These are phyloP conservation scores for Achaetomiella virescens DNA, from an alignment of 495 filamentous ascomycete genomes.

Conservation along the genomic window DNA sequence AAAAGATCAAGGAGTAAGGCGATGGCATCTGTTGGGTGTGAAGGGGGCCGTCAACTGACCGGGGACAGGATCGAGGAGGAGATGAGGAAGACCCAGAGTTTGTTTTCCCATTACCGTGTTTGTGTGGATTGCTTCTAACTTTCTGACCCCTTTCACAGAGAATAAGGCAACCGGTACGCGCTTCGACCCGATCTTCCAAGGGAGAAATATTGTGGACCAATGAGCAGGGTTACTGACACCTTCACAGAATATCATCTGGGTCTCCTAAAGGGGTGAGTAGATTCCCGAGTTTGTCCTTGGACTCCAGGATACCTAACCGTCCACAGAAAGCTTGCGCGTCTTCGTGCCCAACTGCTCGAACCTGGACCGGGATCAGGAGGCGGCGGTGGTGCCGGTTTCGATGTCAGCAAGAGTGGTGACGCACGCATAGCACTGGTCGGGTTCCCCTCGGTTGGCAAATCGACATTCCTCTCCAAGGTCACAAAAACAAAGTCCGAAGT, in stretches of 20 bases:
- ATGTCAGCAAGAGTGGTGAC: constrained; percentile 95
- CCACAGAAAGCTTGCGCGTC: constrained; percentile 84
- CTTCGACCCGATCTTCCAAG: neutral
- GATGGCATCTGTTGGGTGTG: neutral
- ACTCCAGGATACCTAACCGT: constrained; percentile 11
- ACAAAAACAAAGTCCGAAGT: constrained; percentile 98
- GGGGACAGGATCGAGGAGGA: constrained; percentile 89
- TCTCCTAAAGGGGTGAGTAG: constrained; percentile 83
- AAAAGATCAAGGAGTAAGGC: constrained; percentile 96
- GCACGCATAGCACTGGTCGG: constrained; percentile 95
- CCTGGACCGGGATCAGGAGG: constrained; percentile 75
- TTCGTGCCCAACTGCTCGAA: constrained; percentile 92
- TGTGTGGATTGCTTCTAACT: neutral
- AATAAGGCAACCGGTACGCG: constrained; percentile 94
- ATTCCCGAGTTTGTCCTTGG: neutral
- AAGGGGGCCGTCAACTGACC: constrained; percentile 18
- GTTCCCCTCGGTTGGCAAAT: constrained; percentile 98
- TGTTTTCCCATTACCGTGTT: constrained; percentile 13
- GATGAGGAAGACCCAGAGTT: constrained; percentile 98
- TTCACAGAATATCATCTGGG: constrained; percentile 89
- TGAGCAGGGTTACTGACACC: neutral
- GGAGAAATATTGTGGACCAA: no score
- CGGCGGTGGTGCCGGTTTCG: constrained; percentile 74
- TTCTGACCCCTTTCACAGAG: constrained; percentile 52
- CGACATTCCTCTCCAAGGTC: constrained; percentile 97